Evolutionary conservation across 1,284 basidiomycete genomes (phyloP), one percentile per base, ranked within the genome.

Genomic region (Phenoliferia sp.): DNA sequence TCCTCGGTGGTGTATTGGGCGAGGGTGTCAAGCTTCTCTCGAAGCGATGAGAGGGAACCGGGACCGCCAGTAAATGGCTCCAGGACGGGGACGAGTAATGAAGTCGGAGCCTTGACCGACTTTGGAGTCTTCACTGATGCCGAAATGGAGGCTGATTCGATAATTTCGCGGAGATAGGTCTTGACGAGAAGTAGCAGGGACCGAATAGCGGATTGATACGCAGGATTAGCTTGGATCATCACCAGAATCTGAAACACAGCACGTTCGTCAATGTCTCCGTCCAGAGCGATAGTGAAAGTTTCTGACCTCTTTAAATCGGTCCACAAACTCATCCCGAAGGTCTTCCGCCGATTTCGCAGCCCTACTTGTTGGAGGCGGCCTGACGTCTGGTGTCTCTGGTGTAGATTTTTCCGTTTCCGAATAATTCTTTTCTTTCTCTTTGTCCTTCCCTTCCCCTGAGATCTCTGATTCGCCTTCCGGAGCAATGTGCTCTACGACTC

Each of bases 331-430:
- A 28, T 66, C 66, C 15, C 55, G 31, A 33, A 57, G 55, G 31
- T 57, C 55, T 5, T 57, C 55, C 2, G 55, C 19, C 19, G 55
- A 57, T 33, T 34, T 44, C 26, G 80, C 78, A 32, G 79, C 77
- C 67, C 79, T 76, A 5, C 78, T 61, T 59, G 10, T 60, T 64
- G 26, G 60, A 34, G 2, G 67, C 66, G 33, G 67, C 65, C 31
- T 67, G 65, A 61, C 65, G 48, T 7, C 7, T 7, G 48, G 48
- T 26, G 17, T 22, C 39, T 44, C 39, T 44, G 52, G 3, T n/a
- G 9, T 3, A 5, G 6, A 65, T 61, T 69, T 58, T 16, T 64
- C 63, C 2, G 28, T 59, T 44, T 59, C 60, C 12, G 33, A 55
- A n/a, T 12, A 55, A 2, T 15, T 19, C 50, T 35, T 15, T 4